Conservation (phyloP, 495 filamentous ascomycete genomes). For the Terfezia boudieri region DNA sequence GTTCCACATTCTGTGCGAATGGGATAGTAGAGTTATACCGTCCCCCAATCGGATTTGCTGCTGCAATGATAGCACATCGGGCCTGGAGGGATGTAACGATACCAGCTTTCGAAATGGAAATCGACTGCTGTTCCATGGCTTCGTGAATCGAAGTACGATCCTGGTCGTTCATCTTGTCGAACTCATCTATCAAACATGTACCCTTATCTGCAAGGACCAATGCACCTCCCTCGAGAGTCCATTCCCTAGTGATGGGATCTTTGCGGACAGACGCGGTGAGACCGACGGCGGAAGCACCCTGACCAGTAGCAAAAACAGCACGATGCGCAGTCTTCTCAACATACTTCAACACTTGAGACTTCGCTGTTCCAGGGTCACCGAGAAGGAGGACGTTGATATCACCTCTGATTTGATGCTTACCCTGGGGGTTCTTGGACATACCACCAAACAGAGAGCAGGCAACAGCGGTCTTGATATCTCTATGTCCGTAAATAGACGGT, state of each 20-base stretch:
- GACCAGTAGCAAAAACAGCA: slow-evolving; percentile 91
- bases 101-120: slow-evolving; percentile 96
- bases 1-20: slow-evolving; percentile 84
- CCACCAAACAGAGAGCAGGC: slow-evolving; percentile 89
- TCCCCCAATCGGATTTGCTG: slow-evolving; percentile 88
- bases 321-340: slow-evolving; percentile 94
- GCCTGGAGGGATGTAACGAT: slow-evolving; percentile 96
- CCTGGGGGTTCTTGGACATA: slow-evolving; percentile 71
- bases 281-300: slow-evolving; percentile 94
- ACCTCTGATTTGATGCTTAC: slow-evolving; percentile 75
- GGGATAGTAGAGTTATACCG: slow-evolving; percentile 93
- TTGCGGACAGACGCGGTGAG: slow-evolving; percentile 89
- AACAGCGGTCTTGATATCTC: slow-evolving; percentile 92
- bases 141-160: slow-evolving; percentile 97
- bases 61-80: slow-evolving; percentile 91
- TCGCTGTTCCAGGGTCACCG: slow-evolving; percentile 87
- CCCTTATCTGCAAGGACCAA: slow-evolving; percentile 89
- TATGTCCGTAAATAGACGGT: slow-evolving; percentile 91
- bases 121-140: slow-evolving; percentile 99
- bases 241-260: slow-evolving; percentile 88
- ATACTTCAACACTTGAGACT: slow-evolving; percentile 84
- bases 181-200: slow-evolving; percentile 95
- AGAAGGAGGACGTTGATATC: slow-evolving; percentile 97
- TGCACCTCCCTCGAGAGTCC: slow-evolving; percentile 94
- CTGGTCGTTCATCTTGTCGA: slow-evolving; percentile 99